Evolutionary conservation across 2,329 filamentous ascomycete genomes (phyloP).

Genomic region (Penicillium verrucosum): DNA sequence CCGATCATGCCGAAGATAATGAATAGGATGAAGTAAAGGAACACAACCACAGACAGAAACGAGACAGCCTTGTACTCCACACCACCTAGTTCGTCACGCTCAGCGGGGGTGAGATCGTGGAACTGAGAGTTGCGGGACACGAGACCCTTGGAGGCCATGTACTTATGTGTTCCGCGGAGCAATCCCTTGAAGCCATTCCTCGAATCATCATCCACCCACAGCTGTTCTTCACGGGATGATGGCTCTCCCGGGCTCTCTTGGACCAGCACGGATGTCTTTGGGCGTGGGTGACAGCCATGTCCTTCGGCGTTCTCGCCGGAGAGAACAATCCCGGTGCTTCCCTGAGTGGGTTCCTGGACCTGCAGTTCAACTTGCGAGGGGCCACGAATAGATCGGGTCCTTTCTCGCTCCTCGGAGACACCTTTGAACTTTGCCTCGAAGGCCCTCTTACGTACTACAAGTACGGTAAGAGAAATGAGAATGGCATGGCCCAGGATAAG

Average conservation of each 20-base stretch:
- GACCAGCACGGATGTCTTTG: constrained; percentile 3
- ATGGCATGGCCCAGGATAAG: constrained; percentile 65
- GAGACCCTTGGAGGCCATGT: constrained; percentile 30
- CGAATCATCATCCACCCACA: constrained; percentile 31
- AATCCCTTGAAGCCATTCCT: constrained; percentile 21
- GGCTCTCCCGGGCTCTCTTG: constrained; percentile 1
- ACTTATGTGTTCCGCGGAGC: constrained; percentile 29
- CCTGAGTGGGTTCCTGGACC: neutral
- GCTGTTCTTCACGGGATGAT: constrained; percentile 8
- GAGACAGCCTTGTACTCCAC: constrained; percentile 44
- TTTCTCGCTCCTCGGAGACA: constrained; percentile 43
- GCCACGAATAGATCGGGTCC: constrained; percentile 10
- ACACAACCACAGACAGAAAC: constrained; percentile 37
- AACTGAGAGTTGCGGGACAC: constrained; percentile 51
- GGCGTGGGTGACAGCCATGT: neutral
- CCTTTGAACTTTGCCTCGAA: constrained; percentile 61
- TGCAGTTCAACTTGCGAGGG: constrained; percentile 12
- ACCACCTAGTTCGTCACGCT: constrained; percentile 43
- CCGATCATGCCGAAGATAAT: constrained; percentile 47
- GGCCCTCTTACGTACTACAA: constrained; percentile 57
- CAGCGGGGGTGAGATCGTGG: constrained; percentile 44
- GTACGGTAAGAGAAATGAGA: constrained; percentile 64
- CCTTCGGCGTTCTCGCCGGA: neutral
- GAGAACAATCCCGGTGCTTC: neutral
- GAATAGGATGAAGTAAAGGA: constrained; percentile 48